Base-by-base conservation (phyloP, 768 basidiomycete genomes). In the Rhodosporidiobolus sp. region DNA sequence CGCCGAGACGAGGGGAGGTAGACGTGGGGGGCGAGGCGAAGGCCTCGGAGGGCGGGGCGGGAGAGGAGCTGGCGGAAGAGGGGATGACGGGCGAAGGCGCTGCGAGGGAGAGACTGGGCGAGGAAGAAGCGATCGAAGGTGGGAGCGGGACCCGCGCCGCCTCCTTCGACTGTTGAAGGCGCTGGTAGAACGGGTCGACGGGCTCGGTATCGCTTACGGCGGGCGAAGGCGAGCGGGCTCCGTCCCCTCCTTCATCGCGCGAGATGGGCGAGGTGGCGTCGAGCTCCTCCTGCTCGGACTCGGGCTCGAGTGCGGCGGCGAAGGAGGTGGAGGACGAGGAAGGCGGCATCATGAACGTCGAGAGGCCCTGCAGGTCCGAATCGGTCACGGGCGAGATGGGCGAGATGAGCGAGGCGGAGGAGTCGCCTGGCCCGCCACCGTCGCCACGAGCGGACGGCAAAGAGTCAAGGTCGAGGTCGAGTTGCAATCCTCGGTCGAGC, bases 161-260 rank as follows among this genome's bases (percentile, higher is more conserved):
- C 26, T 43, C 35, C n/a, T n/a, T n/a, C n/a, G n/a, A n/a, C 4
- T 30, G 16, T 1, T 48, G 32, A 22, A 55, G 43, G 9, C 30
- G 49, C 9, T 32, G 53, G 66, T 56, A 69, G 59, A 69, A 65
- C 3, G 72, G 67, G 59, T 74, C 68, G 49, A 70, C 63, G 7
- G 60, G 38, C 43, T 74, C 68, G 24, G 68, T 63, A 35, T 70
- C 73, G 65, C 60, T 64, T 2, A 28, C 26, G 5, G 62, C 30
- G 28, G 52, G 55, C 3, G 62, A 57, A 2, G 38, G 35, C 38
- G 38, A 43, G 8, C 38, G 8, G 38, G 38, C 38, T 43, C 38
- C n/a, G n/a, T n/a, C n/a, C n/a, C n/a, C n/a, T n/a, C n/a, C n/a
- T n/a, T n/a, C n/a, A n/a, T 11, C 5, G 24, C 50, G 48, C 19